A percentile compares a stretch with the other conserved stretches of the same genome.
Conservation (phyloP, 2,329 filamentous ascomycete species). For the Clarireedia hainanense region DNA sequence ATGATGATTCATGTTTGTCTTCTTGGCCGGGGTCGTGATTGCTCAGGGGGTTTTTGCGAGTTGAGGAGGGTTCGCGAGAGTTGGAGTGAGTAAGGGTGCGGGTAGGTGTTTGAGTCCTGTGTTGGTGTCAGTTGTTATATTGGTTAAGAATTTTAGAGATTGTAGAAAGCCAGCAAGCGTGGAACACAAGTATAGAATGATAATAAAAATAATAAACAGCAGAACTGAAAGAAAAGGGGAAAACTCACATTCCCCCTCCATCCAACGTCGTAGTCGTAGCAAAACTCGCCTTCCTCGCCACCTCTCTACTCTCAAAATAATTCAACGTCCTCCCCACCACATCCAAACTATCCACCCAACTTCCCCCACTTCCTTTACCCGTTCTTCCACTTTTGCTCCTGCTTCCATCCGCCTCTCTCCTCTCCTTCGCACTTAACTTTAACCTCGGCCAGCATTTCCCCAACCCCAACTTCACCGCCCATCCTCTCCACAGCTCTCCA, state of each 20-base stretch:
- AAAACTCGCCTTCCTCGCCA: constrained; percentile 9
- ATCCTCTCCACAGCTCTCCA: constrained; percentile 39
- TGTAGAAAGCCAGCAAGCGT: too few species aligned
- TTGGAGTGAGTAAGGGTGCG: neutral
- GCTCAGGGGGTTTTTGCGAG: neutral
- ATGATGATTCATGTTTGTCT: neutral
- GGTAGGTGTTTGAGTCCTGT: too few species aligned
- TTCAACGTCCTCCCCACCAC: constrained; percentile 19
- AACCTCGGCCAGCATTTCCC: constrained; percentile 20
- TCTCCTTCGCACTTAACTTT: constrained; percentile 9
- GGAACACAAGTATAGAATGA: neutral
- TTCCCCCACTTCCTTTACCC: neutral
- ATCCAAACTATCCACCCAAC: constrained; percentile 16
- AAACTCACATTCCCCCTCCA: constrained; percentile 3
- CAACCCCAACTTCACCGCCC: constrained; percentile 18
- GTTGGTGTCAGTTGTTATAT: too few species aligned
- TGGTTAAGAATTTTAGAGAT: too few species aligned
- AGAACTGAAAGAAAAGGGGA: neutral
- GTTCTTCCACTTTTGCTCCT: neutral
- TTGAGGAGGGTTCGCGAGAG: neutral
- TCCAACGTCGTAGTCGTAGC: neutral
- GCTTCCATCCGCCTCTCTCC: neutral
- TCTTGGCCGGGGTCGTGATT: neutral
- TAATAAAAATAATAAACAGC: fast-evolving
- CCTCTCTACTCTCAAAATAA: constrained; percentile 18